Base-by-base conservation (phyloP, 768 basidiomycete species). In the Wakefieldia striispora region DNA sequence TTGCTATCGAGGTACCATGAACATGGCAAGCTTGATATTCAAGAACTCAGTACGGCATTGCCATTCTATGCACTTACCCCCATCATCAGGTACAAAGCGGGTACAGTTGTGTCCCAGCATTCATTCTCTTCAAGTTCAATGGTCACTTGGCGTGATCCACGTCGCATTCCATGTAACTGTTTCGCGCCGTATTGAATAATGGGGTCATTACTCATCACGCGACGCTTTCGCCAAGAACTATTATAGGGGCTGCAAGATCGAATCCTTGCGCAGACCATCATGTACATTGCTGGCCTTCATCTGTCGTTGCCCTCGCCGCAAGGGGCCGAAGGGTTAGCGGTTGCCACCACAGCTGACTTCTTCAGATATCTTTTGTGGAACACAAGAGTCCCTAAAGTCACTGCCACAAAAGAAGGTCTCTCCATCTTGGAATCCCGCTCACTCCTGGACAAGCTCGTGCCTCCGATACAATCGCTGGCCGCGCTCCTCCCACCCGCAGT, bases 221-320 rank as follows among this genome's bases (percentile, higher is more conserved):
- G 38, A 31, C 10, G 53, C 57, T 47, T 48, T 50, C 23, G 47
- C 40, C 50, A 47, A 34, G 46, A 51, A 39, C 38, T 45, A 37
- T 45, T 51, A 61, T 45, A 51, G 61, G 61, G 59, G 55, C 7
- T 41, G 11, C 37, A 36, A 31, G 31, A 24, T 33, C 31, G 23
- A 35, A 27, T 38, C n/a, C 46, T 58, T 45, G 59, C 47, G 44
- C 56, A 49, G 36, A 51, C 62, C 42, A 47, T 21, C 56, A 63
- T 63, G 65, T 66, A 66, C 12, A 53, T 66, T 40, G 66, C 66
- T 4, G 66, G 64, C 3, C 59, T 66, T 27, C 50, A 51, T 37
- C 19, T 29, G 23, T 46, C 50, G 19, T 38, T 50, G 17, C 36
- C 52, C 23, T 45, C 51, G 0, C 27, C 53, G 14, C 64, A 61